phyloP scores from a whole-genome alignment of 2,329 filamentous ascomycete genomes.

The Paraphaeosphaeria minitans region DNA sequence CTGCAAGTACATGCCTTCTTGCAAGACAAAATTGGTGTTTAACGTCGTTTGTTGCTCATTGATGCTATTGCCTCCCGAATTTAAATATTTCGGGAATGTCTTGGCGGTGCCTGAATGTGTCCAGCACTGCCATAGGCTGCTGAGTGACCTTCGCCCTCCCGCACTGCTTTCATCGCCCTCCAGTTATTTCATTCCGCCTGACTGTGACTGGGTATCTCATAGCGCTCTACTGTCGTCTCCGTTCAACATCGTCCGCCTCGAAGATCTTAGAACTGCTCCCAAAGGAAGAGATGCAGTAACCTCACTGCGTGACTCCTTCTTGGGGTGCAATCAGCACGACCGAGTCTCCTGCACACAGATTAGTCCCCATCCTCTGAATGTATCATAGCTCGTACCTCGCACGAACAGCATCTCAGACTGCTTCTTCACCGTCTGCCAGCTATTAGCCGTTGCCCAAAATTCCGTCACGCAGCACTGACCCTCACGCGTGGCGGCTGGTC shows the following conservation, averaged over 20 bases:
- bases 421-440: constrained; percentile 80
- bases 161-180: not conserved
- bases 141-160: not conserved
- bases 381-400: constrained; percentile 65
- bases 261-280: constrained; percentile 11
- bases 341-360: constrained; percentile 51
- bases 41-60: not conserved
- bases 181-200: not conserved
- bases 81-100: not conserved
- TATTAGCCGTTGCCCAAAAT: constrained; percentile 3
- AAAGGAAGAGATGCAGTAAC: constrained; percentile 7
- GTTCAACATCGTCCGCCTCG: constrained; percentile 7
- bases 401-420: constrained; percentile 99
- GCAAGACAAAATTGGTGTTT: not conserved
- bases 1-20: too few relatives aligned
- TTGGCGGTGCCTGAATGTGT: not conserved
- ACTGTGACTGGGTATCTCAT: constrained; percentile 30
- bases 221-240: constrained; percentile 8
- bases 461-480: constrained; percentile 7
- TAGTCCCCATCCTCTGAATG: not conserved
- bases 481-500: constrained; percentile 62
- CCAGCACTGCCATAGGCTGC: not conserved
- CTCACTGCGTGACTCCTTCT: constrained; percentile 37
- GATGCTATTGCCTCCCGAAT: not conserved
- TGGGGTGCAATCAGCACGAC: constrained; percentile 56